phyloP scores from a whole-genome alignment of 176 grass and related monocot species.

The Carex scoparia region DNA sequence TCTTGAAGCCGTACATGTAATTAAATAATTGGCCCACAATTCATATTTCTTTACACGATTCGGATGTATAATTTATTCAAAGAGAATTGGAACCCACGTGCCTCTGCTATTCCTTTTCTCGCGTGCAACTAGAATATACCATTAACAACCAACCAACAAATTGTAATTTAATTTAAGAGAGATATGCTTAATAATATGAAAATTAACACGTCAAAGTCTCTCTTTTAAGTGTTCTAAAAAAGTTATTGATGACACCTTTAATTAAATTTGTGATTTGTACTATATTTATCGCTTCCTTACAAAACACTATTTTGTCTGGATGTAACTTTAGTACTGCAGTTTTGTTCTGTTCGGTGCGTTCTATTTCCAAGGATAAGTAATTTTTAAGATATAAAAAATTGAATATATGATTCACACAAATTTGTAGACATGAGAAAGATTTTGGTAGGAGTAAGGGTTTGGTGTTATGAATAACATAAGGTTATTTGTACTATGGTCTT shows the following conservation, averaged over 20 bases:
- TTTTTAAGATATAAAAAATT: too few species aligned
- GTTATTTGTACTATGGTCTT: too few species aligned
- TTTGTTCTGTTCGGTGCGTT: too few species aligned
- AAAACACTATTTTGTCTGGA: neutral
- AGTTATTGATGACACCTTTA: neutral
- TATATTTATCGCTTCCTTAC: neutral
- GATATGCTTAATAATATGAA: neutral
- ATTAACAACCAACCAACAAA: neutral
- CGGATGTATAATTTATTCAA: neutral
- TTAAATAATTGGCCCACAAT: slow-evolving; percentile 17
- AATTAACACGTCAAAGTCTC: neutral
- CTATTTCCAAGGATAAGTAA: too few species aligned
- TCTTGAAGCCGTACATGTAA: slow-evolving; percentile 8
- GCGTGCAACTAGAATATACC: slow-evolving; percentile 20
- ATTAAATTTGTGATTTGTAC: neutral
- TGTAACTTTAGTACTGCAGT: too few species aligned
- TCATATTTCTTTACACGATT: slow-evolving; percentile 15
- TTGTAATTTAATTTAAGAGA: neutral
- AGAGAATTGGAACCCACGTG: slow-evolving; percentile 28
- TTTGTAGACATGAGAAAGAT: too few species aligned
- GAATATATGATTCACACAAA: too few species aligned
- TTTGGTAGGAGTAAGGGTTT: too few species aligned
- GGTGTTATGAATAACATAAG: too few species aligned
- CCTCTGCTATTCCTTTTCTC: slow-evolving; percentile 23
- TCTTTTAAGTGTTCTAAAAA: neutral